phyloP scores from a whole-genome alignment of 108 stramenopile species.

The Poteriospumella lacustris region DNA sequence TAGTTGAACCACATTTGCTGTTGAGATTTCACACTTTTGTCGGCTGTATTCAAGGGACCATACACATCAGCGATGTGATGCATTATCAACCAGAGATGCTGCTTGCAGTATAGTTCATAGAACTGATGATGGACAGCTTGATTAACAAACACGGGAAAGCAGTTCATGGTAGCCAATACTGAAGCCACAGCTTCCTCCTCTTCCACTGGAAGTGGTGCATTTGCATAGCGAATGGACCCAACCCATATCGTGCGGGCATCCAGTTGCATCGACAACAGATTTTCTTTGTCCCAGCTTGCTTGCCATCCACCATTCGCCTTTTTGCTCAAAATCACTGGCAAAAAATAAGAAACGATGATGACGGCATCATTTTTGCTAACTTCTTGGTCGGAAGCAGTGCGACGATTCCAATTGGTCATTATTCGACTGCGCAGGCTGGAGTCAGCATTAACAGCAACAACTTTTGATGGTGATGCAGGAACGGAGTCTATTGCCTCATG shows the following conservation, averaged over 20 bases:
- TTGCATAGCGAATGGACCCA: constrained; percentile 57
- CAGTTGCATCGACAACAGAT: constrained; percentile 81
- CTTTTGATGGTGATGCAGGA: not conserved
- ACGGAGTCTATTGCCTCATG: not conserved
- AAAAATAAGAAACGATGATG: constrained; percentile 32
- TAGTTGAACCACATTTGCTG: constrained; percentile 71
- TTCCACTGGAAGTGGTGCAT: constrained; percentile 71
- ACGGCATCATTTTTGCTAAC: constrained; percentile 37
- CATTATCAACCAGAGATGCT: constrained; percentile 60
- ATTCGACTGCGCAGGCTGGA: not conserved
- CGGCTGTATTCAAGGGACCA: constrained; percentile 70
- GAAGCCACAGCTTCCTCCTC: constrained; percentile 69
- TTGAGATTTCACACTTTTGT: constrained; percentile 69
- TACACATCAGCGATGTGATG: constrained; percentile 63
- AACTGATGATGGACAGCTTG: constrained; percentile 28
- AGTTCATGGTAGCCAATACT: constrained; percentile 78
- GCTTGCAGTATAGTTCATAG: constrained; percentile 59
- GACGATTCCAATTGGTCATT: not conserved
- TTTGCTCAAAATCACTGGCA: constrained; percentile 37
- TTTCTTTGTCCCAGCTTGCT: constrained; percentile 85
- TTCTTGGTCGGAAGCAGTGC: not conserved
- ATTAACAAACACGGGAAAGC: constrained; percentile 88
- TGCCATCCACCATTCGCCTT: constrained; percentile 19
- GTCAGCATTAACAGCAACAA: not conserved
- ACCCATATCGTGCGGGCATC: constrained; percentile 81